phyloP scores from a whole-genome alignment of 495 filamentous ascomycete species.

The Penicillium pancosmium region DNA sequence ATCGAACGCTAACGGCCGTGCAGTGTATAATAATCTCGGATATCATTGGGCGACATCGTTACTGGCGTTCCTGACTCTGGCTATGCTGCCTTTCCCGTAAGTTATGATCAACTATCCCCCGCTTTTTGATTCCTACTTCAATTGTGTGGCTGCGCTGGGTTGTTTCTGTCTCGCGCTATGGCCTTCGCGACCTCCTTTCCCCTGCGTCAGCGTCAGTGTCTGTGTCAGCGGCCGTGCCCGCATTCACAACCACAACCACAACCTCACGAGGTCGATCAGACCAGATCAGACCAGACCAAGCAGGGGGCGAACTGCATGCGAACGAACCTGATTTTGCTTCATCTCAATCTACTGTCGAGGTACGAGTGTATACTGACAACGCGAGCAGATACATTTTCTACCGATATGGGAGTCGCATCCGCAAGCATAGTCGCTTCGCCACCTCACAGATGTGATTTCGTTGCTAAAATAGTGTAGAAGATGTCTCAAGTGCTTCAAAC shows the following conservation, averaged over 20 bases:
- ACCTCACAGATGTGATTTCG: slow-evolving; percentile 32
- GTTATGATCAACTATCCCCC: slow-evolving; percentile 23
- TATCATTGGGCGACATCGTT: slow-evolving; percentile 74
- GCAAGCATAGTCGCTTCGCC: slow-evolving; percentile 56
- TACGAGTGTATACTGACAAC: background rate
- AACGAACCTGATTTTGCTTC: background rate
- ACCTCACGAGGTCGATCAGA: slow-evolving; percentile 1
- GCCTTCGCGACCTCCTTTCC: slow-evolving; percentile 10
- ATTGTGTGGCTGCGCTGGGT: background rate
- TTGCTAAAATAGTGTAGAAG: too few species aligned
- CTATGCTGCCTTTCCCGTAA: slow-evolving; percentile 70
- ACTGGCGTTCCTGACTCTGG: slow-evolving; percentile 68
- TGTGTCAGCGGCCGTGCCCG: too few species aligned
- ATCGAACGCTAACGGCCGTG: slow-evolving; percentile 30
- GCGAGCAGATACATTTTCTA: slow-evolving; percentile 62
- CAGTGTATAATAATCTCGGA: slow-evolving; percentile 68
- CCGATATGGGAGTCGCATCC: slow-evolving; percentile 57
- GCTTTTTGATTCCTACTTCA: background rate
- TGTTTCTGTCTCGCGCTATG: slow-evolving; percentile 14
- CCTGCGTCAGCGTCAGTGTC: slow-evolving; percentile 16
- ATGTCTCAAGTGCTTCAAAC: too few species aligned
- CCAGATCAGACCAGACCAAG: background rate
- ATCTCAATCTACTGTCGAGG: background rate
- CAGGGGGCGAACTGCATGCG: background rate
- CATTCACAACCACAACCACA: background rate